These are phyloP conservation scores for Colletotrichum sp. DNA, from an alignment of 2,329 filamentous ascomycete species.

Conservation along the genomic window DNA sequence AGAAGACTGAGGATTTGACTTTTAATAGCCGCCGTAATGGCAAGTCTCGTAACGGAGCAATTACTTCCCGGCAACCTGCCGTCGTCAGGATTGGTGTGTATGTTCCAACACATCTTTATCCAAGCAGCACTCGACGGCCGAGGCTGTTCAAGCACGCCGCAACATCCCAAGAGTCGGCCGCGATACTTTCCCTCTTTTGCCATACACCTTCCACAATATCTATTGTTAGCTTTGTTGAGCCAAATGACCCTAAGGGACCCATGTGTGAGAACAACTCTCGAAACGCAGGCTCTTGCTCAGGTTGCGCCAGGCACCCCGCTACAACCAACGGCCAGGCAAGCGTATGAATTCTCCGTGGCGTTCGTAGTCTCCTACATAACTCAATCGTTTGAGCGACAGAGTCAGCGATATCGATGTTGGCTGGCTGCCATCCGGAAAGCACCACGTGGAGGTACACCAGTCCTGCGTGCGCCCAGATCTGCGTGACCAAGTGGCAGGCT, in stretches of 20 bases:
- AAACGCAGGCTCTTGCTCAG: background rate
- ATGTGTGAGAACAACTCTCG: conserved; percentile 28
- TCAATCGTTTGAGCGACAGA: conserved; percentile 32
- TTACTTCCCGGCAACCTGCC: background rate
- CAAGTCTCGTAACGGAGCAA: background rate
- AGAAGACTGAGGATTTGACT: background rate
- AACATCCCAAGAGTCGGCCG: conserved; percentile 48
- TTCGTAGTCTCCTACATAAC: background rate
- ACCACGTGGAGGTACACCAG: conserved; percentile 53
- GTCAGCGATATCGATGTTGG: conserved; percentile 42
- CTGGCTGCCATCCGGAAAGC: conserved; percentile 55
- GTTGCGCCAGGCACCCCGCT: background rate
- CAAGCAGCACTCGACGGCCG: conserved; percentile 42
- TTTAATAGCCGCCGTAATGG: fast-evolving
- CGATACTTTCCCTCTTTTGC: conserved; percentile 35
- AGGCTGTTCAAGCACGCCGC: conserved; percentile 45
- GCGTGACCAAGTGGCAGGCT: conserved; percentile 2
- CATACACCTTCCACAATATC: conserved; percentile 51
- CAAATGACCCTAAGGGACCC: conserved; percentile 47
- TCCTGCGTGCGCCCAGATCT: conserved; percentile 52
- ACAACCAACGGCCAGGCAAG: background rate
- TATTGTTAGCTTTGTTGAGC: conserved; percentile 47
- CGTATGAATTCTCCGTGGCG: background rate
- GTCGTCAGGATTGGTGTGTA: background rate
- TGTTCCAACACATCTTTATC: conserved; percentile 23